Conservation (phyloP, 345 rosid species). For the Aegle marmelos region DNA sequence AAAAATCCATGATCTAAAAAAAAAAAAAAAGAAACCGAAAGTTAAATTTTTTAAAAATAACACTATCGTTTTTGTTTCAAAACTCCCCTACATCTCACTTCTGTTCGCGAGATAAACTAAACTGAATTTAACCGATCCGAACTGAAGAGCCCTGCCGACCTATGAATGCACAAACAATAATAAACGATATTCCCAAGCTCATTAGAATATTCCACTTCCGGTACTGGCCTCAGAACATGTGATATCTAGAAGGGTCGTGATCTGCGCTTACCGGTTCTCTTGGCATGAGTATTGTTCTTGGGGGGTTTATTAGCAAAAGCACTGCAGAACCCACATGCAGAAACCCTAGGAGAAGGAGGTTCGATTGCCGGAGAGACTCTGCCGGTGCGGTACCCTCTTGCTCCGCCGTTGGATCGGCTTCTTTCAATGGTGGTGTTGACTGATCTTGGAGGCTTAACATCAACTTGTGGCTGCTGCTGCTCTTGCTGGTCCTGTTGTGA, state of each 20-base stretch:
- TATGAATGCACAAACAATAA: not conserved
- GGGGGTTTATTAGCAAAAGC: conserved; percentile 48
- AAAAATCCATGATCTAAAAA: not conserved
- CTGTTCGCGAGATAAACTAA: conserved; percentile 24
- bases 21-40: too few species aligned
- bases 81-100: conserved; percentile 19
- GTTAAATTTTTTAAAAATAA: not conserved
- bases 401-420: conserved; percentile 83
- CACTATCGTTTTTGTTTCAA: not conserved
- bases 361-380: conserved; percentile 80
- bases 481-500: not conserved
- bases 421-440: conserved; percentile 46
- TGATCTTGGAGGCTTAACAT: conserved; percentile 37
- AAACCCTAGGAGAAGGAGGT: conserved; percentile 88
- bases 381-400: conserved; percentile 68
- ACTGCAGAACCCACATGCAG: conserved; percentile 78
- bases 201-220: conserved; percentile 25
- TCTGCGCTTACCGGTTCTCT: conserved; percentile 58
- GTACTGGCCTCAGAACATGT: not conserved
- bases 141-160: not conserved
- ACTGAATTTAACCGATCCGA: not conserved
- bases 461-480: not conserved
- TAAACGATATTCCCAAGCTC: not conserved
- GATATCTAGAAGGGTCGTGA: conserved; percentile 30
- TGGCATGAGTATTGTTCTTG: conserved; percentile 39